These are phyloP conservation scores for Massarina eburnea DNA, from an alignment of 2,329 filamentous ascomycete genomes.

Conservation along the genomic window DNA sequence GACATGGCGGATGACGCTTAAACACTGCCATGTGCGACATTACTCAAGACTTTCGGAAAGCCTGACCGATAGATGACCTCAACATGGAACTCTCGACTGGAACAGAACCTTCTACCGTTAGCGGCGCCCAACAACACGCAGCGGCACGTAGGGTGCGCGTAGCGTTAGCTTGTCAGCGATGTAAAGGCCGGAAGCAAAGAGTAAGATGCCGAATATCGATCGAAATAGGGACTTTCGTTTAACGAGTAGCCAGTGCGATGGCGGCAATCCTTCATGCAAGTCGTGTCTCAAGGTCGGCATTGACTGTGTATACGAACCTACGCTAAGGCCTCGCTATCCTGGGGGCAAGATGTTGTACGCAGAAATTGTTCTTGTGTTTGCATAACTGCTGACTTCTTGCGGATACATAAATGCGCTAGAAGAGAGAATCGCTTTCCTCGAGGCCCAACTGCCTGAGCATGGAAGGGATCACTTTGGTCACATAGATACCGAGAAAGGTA, in stretches of 20 bases:
- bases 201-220: constrained; percentile 11
- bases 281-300: constrained; percentile 21
- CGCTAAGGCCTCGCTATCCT: constrained; percentile 27
- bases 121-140: constrained; percentile 2
- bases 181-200: constrained; percentile 29
- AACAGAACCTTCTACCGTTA: constrained; percentile 6
- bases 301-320: constrained; percentile 26
- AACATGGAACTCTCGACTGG: constrained; percentile 10
- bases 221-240: neutral
- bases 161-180: constrained; percentile 27
- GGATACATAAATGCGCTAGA: constrained; percentile 31
- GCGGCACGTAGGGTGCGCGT: constrained; percentile 21
- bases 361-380: neutral
- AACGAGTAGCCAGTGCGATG: constrained; percentile 22
- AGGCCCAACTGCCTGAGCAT: constrained; percentile 28
- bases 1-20: too few relatives aligned
- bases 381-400: neutral
- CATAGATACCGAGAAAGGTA: constrained; percentile 9
- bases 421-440: constrained; percentile 29
- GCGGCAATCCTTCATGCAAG: constrained; percentile 21
- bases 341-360: constrained; percentile 29
- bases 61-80: neutral
- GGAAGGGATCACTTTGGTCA: constrained; percentile 25
- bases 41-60: too few relatives aligned
- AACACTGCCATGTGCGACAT: too few relatives aligned